phyloP scores from a whole-genome alignment of 768 basidiomycete genomes.

The Tulasnella sp. region DNA sequence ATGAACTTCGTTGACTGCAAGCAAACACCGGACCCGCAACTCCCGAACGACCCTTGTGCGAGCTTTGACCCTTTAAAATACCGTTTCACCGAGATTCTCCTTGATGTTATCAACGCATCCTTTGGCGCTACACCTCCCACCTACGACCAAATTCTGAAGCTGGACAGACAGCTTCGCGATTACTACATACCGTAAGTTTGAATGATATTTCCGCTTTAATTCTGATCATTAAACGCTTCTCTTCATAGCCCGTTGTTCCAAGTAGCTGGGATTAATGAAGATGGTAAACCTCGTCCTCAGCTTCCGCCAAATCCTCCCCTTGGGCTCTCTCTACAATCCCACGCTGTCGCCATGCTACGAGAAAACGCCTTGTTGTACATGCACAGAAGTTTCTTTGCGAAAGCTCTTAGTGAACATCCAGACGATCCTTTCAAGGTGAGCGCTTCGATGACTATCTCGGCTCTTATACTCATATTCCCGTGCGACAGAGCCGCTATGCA shows the following conservation, averaged over 20 bases:
- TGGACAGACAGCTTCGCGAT: conserved; percentile 31
- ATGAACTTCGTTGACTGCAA: conserved; percentile 29
- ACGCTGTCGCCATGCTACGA: conserved; percentile 35
- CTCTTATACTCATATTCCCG: neutral
- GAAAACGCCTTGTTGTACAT: conserved; percentile 29
- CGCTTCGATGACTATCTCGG: neutral
- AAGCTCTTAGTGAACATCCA: conserved; percentile 62
- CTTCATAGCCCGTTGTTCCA: conserved; percentile 21
- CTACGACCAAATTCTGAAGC: conserved; percentile 31
- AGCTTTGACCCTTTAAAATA: conserved; percentile 29
- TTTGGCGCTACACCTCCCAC: conserved; percentile 31
- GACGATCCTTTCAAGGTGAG: conserved; percentile 57
- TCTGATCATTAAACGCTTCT: neutral
- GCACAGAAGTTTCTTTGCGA: conserved; percentile 60
- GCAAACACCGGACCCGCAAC: conserved; percentile 27
- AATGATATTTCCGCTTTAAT: neutral
- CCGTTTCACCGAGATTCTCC: conserved; percentile 22
- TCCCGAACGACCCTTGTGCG: conserved; percentile 25
- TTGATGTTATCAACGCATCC: conserved; percentile 21
- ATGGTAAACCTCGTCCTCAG: conserved; percentile 23
- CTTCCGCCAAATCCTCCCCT: conserved; percentile 23
- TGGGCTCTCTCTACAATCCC: conserved; percentile 9
- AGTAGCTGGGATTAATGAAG: conserved; percentile 27
- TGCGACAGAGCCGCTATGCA: conserved; percentile 50
- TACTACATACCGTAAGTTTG: conserved; percentile 28